Base-by-base conservation (phyloP, 164 flowering plant genomes). In the Piper betle region DNA sequence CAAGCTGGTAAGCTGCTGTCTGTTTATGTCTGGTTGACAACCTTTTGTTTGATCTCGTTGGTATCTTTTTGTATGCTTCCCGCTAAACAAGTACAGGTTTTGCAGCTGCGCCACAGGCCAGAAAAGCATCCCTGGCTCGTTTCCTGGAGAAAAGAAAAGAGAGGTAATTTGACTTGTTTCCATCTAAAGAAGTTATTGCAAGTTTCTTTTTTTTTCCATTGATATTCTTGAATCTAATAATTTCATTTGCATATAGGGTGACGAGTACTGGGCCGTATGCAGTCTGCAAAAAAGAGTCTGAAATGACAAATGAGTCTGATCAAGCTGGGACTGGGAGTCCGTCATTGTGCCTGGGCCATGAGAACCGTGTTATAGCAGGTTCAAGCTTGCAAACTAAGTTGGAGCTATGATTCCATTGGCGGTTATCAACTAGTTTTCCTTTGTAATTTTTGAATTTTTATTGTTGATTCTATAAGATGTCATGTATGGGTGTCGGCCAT, bases 131-230 rank as follows among this genome's bases (percentile, higher is more conserved):
- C 54, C 71, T 88, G 78, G 91, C 93, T 66, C 77, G 91, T 18
- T 88, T 86, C 73, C 66, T 88, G 63, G 96, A 88, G 83, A 88
- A 83, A 73, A 92, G 96, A 78, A 88, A 83, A 78, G 93, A 88
- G 72, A 86, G 96, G 96, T 88, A 57, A 69, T 68, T 71, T 48
- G 25, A 39, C 15, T 25, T 19, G 39, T 5, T 43, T 2, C 2
- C 37, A 38, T 33, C 16, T n/a, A 3, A 19, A 38, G 10, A 15
- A 33, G 37, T 13, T 37, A 5, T 17, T 62, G 17, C 5, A 15
- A 16, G 20, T 16, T 7, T 11, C 16, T 7, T 17, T 55, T 8
- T 9, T 37, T 25, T 16, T 20, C 3, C 56, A 52, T 55, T 3
- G 1, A 37, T 17, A 3, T 13, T 25, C 1, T 39, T 33, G 39